Evolutionary conservation across 805 yeast species (phyloP).

Genomic region (Danielozyma ontarioensis): DNA sequence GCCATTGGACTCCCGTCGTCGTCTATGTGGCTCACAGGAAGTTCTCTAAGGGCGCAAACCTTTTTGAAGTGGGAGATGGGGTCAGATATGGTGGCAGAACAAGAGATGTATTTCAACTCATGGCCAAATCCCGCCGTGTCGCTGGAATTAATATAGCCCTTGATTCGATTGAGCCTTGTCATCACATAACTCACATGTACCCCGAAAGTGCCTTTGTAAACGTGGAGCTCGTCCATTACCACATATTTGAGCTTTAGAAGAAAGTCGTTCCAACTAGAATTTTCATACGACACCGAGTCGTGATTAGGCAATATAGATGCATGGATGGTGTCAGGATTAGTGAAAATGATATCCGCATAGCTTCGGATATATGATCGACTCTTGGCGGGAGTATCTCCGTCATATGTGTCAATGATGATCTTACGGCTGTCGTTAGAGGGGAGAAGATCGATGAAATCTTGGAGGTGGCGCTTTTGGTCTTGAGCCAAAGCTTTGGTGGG

Average conservation of each 20-base stretch:
- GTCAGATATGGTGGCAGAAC: constrained; percentile 86
- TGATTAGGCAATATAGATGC: constrained; percentile 77
- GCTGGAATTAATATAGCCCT: constrained; percentile 36
- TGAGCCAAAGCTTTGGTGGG: constrained; percentile 98
- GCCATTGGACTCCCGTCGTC: constrained; percentile 92
- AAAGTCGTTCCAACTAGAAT: constrained; percentile 60
- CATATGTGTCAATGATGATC: constrained; percentile 71
- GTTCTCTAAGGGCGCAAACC: constrained; percentile 60
- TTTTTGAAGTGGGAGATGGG: constrained; percentile 70
- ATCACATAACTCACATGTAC: constrained; percentile 84
- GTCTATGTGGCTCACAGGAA: constrained; percentile 51
- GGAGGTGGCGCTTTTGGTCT: constrained; percentile 84
- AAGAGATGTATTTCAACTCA: constrained; percentile 65
- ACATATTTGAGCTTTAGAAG: constrained; percentile 61
- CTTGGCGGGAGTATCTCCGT: constrained; percentile 80
- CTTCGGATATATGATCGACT: constrained; percentile 51
- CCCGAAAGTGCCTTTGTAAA: constrained; percentile 87
- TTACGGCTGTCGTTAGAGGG: constrained; percentile 33
- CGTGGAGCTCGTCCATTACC: constrained; percentile 82
- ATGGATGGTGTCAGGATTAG: constrained; percentile 94
- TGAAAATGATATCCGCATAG: constrained; percentile 74
- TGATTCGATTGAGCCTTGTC: constrained; percentile 62
- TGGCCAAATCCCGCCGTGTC: not conserved
- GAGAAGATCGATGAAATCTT: constrained; percentile 48
- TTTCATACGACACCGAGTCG: constrained; percentile 21